phyloP scores from a whole-genome alignment of 2,329 filamentous ascomycete species.

The Hypomyces perniciosus region DNA sequence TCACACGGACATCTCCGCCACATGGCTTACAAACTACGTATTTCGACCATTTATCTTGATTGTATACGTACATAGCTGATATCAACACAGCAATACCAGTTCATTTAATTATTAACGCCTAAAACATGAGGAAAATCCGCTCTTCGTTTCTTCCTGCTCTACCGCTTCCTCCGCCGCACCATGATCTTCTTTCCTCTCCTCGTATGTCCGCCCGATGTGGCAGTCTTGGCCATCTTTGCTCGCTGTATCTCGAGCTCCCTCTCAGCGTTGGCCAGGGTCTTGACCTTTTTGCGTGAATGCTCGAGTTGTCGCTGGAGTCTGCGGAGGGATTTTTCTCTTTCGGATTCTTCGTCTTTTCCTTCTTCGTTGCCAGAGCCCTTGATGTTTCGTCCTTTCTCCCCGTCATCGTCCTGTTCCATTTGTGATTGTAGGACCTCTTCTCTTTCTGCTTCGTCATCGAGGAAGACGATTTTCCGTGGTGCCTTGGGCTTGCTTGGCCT shows the following conservation, averaged over 20 bases:
- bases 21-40: too few relatives aligned
- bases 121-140: too few relatives aligned
- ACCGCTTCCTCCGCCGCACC: constrained; percentile 57
- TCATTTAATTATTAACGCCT: not conserved
- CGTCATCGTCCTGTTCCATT: constrained; percentile 26
- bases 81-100: not conserved
- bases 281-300: constrained; percentile 47
- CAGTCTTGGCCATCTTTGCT: constrained; percentile 60
- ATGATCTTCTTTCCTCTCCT: constrained; percentile 58
- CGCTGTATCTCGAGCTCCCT: constrained; percentile 51
- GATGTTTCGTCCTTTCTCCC: constrained; percentile 21
- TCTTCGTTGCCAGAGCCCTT: constrained; percentile 13
- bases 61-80: not conserved
- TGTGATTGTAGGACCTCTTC: constrained; percentile 24
- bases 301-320: constrained; percentile 45
- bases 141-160: constrained; percentile 15
- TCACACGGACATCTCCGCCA: too few relatives aligned
- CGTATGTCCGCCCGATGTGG: constrained; percentile 53
- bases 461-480: constrained; percentile 48
- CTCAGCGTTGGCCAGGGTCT: constrained; percentile 50
- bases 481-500: constrained; percentile 24
- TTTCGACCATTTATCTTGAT: too few relatives aligned
- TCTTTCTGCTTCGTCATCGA: constrained; percentile 35
- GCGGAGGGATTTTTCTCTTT: constrained; percentile 37
- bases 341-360: constrained; percentile 23